phyloP scores from a whole-genome alignment of 2,329 filamentous ascomycete species.

The Neofusicoccum laricinum region DNA sequence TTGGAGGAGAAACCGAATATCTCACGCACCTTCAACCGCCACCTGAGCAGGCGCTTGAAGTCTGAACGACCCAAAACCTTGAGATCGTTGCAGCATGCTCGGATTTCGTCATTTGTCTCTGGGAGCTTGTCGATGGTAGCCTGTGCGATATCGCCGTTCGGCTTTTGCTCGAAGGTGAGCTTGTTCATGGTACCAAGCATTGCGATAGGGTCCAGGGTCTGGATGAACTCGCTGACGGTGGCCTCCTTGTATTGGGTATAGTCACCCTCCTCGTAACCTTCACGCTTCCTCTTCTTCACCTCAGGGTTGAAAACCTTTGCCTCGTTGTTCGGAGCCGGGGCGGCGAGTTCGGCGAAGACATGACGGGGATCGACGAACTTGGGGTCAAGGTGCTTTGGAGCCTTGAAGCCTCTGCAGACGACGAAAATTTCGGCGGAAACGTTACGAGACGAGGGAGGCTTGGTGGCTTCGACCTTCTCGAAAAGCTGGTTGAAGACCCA shows the following conservation, averaged over 20 bases:
- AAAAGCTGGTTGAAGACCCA: slow-evolving; percentile 99
- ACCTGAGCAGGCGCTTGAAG: slow-evolving; percentile 84
- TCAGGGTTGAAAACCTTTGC: slow-evolving; percentile 98
- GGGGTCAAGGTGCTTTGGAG: slow-evolving; percentile 88
- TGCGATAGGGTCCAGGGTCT: slow-evolving; percentile 87
- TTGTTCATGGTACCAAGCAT: slow-evolving; percentile 85
- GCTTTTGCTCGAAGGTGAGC: slow-evolving; percentile 76
- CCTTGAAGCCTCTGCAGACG: slow-evolving; percentile 92
- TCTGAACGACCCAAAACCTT: slow-evolving; percentile 92
- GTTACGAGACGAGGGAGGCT: slow-evolving; percentile 91
- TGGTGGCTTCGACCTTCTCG: slow-evolving; percentile 91
- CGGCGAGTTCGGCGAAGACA: slow-evolving; percentile 89
- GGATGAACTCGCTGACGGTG: slow-evolving; percentile 86
- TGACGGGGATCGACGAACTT: slow-evolving; percentile 84
- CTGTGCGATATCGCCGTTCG: slow-evolving; percentile 75
- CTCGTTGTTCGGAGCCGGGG: slow-evolving; percentile 87
- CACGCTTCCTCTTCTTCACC: slow-evolving; percentile 93
- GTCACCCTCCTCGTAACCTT: slow-evolving; percentile 96
- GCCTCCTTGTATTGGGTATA: slow-evolving; percentile 90
- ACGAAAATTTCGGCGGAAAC: slow-evolving; percentile 99
- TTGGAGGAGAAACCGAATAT: slow-evolving; percentile 84
- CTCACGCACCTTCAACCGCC: slow-evolving; percentile 85
- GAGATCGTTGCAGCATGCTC: slow-evolving; percentile 74
- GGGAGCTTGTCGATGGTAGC: slow-evolving; percentile 81
- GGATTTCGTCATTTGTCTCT: slow-evolving; percentile 81